phyloP scores from a whole-genome alignment of 192 early-diverging fungal genomes.

The Radiomyces spectabilis region DNA sequence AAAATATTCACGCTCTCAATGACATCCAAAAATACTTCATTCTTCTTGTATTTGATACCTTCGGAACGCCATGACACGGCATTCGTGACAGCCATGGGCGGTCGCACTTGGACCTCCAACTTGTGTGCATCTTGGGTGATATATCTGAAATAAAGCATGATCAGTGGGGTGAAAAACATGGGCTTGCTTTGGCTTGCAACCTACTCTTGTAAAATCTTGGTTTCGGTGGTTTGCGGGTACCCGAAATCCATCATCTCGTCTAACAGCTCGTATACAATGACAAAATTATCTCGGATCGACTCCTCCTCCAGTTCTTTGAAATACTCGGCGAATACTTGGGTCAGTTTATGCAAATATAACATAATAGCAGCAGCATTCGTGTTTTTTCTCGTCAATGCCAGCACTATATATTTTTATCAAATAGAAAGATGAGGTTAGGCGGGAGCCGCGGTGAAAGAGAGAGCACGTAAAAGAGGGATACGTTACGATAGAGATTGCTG shows the following conservation, averaged over 20 bases:
- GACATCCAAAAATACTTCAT: conserved; percentile 98
- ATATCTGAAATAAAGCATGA: neutral
- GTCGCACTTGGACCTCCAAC: conserved; percentile 81
- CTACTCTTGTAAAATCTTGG: conserved; percentile 58
- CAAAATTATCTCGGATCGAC: conserved; percentile 88
- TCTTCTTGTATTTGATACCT: conserved; percentile 95
- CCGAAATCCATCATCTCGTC: conserved; percentile 95
- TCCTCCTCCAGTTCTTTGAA: conserved; percentile 87
- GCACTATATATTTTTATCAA: conserved; percentile 43
- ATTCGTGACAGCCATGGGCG: conserved; percentile 90
- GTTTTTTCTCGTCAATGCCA: conserved; percentile 95
- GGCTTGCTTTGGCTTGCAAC: too few species aligned
- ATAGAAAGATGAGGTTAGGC: conserved; percentile 1
- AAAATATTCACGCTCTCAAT: conserved; percentile 94
- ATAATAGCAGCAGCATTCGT: conserved; percentile 95
- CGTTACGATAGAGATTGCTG: conserved; percentile 90
- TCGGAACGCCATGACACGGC: conserved; percentile 88
- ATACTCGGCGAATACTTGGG: conserved; percentile 89
- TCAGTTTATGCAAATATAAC: conserved; percentile 91
- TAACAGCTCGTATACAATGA: conserved; percentile 83
- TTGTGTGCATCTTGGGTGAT: conserved; percentile 39
- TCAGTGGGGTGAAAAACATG: too few species aligned
- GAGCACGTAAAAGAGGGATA: too few species aligned
- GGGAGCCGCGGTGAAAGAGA: too few species aligned
- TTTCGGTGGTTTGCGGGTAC: conserved; percentile 82